Conservation (phyloP, 2,329 filamentous ascomycete genomes). For the Rhynchosporium graminicola region DNA sequence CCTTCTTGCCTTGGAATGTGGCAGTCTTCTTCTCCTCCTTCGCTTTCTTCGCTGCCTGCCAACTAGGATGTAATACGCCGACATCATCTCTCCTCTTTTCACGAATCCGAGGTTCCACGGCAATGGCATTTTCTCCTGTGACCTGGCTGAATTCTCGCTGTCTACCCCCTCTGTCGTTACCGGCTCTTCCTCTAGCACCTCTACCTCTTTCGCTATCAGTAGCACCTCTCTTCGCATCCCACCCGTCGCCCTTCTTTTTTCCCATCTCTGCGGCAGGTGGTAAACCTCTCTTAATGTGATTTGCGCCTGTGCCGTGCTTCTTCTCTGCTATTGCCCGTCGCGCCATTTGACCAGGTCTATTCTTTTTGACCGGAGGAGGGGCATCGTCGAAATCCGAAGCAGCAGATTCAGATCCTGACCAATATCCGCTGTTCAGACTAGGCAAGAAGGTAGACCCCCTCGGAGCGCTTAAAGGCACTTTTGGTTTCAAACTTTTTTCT, state of each 20-base stretch:
- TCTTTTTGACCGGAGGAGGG: constrained; percentile 63
- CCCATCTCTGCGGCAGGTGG: constrained; percentile 28
- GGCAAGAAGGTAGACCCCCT: constrained; percentile 66
- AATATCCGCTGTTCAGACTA: constrained; percentile 76
- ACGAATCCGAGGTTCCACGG: constrained; percentile 35
- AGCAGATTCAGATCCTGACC: constrained; percentile 69
- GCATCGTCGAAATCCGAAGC: constrained; percentile 66
- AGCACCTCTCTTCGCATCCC: constrained; percentile 61
- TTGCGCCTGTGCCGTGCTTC: constrained; percentile 70
- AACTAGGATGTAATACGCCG: constrained; percentile 62
- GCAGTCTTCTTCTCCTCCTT: constrained; percentile 57
- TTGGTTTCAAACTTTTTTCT: constrained; percentile 30
- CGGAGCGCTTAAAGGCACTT: constrained; percentile 13
- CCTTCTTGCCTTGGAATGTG: constrained; percentile 58
- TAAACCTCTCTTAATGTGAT: constrained; percentile 38
- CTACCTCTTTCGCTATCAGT: constrained; percentile 21
- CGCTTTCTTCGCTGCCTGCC: constrained; percentile 57
- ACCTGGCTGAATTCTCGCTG: constrained; percentile 23
- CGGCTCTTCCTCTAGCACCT: constrained; percentile 14
- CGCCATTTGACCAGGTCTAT: constrained; percentile 74
- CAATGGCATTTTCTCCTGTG: constrained; percentile 37
- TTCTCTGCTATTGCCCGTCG: constrained; percentile 78
- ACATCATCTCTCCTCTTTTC: constrained; percentile 48
- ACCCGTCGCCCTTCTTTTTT: constrained; percentile 51
- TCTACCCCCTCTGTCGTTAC: constrained; percentile 20